A percentile compares a stretch with the other conserved stretches of the same genome.
phyloP scores from a whole-genome alignment of 345 rosid genomes.

The Passiflora organensis region DNA sequence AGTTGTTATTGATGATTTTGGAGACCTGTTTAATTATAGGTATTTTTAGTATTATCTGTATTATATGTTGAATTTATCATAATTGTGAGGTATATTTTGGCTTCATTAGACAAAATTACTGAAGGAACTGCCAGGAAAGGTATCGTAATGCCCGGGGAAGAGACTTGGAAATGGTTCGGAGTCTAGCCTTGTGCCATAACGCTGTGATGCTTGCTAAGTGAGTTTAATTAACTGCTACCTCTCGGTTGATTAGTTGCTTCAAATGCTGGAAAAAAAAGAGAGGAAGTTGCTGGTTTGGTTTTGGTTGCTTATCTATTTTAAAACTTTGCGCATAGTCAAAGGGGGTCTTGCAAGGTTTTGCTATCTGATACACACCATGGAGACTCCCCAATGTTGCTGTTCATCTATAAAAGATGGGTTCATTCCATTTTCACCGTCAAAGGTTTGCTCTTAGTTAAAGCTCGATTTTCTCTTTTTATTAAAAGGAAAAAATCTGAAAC shows the following conservation, averaged over 20 bases:
- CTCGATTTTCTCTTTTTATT: not conserved
- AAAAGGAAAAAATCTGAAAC: too few relatives aligned
- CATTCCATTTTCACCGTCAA: slow-evolving; percentile 44
- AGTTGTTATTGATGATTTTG: slow-evolving; percentile 72
- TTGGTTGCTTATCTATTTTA: not conserved
- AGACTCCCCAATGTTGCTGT: slow-evolving; percentile 61
- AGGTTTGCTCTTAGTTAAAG: slow-evolving; percentile 34
- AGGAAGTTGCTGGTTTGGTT: too few relatives aligned
- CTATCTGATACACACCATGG: slow-evolving; percentile 68
- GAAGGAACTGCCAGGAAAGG: slow-evolving; percentile 49
- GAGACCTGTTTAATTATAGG: slow-evolving; percentile 64
- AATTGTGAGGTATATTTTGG: too few relatives aligned
- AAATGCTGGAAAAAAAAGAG: too few relatives aligned
- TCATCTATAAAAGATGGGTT: slow-evolving; percentile 77
- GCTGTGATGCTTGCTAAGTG: slow-evolving; percentile 61
- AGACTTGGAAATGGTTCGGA: slow-evolving; percentile 74
- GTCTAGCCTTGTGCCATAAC: slow-evolving; percentile 68
- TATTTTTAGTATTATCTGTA: slow-evolving; percentile 4
- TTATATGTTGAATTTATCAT: not conserved
- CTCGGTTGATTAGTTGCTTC: not conserved
- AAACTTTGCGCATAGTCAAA: slow-evolving; percentile 29
- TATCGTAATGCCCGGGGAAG: slow-evolving; percentile 64
- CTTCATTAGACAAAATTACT: not conserved
- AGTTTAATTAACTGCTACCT: slow-evolving; percentile 11
- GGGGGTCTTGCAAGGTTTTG: slow-evolving; percentile 43